Conservation (phyloP, 192 early-diverging fungal species). For the Podila minutissima region DNA sequence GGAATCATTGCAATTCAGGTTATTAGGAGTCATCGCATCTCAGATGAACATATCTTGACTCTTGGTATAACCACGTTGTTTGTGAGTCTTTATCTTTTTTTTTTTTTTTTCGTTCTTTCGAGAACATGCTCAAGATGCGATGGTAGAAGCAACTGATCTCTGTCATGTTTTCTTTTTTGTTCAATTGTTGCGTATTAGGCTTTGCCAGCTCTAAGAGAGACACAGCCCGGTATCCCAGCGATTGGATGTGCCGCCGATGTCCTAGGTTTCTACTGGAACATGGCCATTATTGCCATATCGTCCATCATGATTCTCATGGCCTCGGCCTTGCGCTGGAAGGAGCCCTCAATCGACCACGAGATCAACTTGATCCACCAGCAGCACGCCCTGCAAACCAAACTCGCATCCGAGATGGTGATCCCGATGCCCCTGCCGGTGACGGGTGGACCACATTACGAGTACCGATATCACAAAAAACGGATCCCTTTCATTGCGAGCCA, state of each 20-base stretch:
- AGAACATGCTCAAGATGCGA: not conserved
- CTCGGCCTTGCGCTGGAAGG: constrained; percentile 52
- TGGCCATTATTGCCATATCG: constrained; percentile 58
- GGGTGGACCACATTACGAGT: constrained; percentile 28
- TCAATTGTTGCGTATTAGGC: constrained; percentile 1
- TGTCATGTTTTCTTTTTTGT: constrained; percentile 3
- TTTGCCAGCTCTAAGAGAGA: constrained; percentile 26
- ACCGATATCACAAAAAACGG: constrained; percentile 24
- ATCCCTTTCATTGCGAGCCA: constrained; percentile 20
- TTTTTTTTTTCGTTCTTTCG: not conserved
- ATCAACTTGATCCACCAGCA: constrained; percentile 32
- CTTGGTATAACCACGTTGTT: constrained; percentile 58
- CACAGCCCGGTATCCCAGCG: not conserved
- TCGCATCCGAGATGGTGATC: constrained; percentile 41
- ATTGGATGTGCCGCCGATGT: constrained; percentile 52
- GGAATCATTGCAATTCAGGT: constrained; percentile 60
- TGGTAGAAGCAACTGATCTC: not conserved
- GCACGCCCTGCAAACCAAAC: constrained; percentile 40
- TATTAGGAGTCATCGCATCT: constrained; percentile 40
- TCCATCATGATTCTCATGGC: constrained; percentile 55
- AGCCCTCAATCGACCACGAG: constrained; percentile 30
- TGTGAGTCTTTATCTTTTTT: constrained; percentile 1
- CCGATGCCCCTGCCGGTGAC: constrained; percentile 43
- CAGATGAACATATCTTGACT: constrained; percentile 56
- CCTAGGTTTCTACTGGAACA: constrained; percentile 53